Percentiles rank a stretch among this genome's conserved stretches.
These are phyloP conservation scores for Talaromyces atroroseus DNA, from an alignment of 2,329 filamentous ascomycete genomes.

Conservation along the genomic window DNA sequence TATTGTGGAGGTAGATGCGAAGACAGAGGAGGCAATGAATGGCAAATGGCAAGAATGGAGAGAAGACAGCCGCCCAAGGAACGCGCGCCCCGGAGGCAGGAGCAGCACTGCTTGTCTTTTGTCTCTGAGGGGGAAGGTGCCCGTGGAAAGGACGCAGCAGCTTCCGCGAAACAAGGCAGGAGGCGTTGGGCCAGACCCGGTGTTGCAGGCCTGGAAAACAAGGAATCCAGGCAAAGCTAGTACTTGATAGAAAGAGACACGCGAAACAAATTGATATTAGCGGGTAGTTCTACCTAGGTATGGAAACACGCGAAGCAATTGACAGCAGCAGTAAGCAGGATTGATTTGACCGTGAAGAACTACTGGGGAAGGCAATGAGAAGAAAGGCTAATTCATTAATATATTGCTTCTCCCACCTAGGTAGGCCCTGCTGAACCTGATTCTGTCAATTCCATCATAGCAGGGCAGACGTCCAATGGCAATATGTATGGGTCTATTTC, in stretches of 20 bases:
- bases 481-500: neutral
- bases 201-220: neutral
- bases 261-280: too few relatives aligned
- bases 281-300: too few relatives aligned
- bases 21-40: neutral
- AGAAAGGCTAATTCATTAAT: too few relatives aligned
- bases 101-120: neutral
- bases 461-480: neutral
- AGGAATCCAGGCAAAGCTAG: neutral
- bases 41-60: neutral
- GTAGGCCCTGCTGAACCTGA: neutral
- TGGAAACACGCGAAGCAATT: too few relatives aligned
- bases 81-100: neutral
- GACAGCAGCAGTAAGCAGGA: too few relatives aligned
- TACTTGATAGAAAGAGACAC: neutral
- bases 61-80: neutral
- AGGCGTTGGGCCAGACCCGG: conserved; percentile 6
- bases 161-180: conserved; percentile 9
- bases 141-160: neutral
- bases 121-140: neutral
- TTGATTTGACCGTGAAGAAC: neutral
- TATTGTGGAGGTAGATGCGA: neutral
- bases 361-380: neutral
- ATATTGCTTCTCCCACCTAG: too few relatives aligned
- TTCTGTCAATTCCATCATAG: neutral